These are phyloP conservation scores for Huntiella moniliformis DNA, from an alignment of 2,329 filamentous ascomycete species.

Conservation along the genomic window DNA sequence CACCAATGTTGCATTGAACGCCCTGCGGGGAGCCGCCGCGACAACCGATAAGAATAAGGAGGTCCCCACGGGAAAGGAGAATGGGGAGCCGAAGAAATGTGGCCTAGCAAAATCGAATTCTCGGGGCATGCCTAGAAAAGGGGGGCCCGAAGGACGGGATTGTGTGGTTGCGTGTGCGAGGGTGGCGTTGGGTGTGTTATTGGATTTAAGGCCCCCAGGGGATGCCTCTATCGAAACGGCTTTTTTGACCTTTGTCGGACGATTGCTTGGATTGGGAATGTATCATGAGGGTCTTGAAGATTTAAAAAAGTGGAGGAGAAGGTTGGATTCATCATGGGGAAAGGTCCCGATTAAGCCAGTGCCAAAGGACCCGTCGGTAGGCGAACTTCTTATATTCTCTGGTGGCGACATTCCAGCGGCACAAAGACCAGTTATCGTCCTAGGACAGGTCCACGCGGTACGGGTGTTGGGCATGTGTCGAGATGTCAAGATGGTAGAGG, in stretches of 20 bases:
- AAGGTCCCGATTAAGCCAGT: constrained; percentile 19
- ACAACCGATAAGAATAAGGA: background rate
- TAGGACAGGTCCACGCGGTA: constrained; percentile 45
- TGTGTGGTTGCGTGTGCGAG: constrained; percentile 51
- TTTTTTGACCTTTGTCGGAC: constrained; percentile 49
- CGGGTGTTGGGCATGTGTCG: constrained; percentile 41
- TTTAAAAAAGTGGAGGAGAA: constrained; percentile 43
- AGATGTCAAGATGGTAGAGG: constrained; percentile 40
- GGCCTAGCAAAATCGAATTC: background rate
- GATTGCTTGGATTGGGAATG: constrained; percentile 43
- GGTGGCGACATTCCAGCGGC: constrained; percentile 22
- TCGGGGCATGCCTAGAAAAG: background rate
- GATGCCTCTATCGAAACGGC: constrained; percentile 54
- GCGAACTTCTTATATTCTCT: constrained; percentile 43
- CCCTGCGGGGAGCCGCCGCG: constrained; percentile 37
- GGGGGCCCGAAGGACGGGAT: background rate
- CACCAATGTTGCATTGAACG: constrained; percentile 51
- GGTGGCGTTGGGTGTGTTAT: constrained; percentile 45
- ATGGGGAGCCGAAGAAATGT: background rate
- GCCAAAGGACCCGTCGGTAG: constrained; percentile 16
- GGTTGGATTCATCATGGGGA: constrained; percentile 27
- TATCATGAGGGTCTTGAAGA: constrained; percentile 53
- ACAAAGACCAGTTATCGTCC: constrained; percentile 37
- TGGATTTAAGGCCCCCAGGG: constrained; percentile 5
- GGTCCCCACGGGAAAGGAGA: background rate